A percentile compares a stretch with the other conserved stretches of the same genome.
Evolutionary conservation across 2,329 filamentous ascomycete species (phyloP).

Genomic region (Colletotrichum costaricense): DNA sequence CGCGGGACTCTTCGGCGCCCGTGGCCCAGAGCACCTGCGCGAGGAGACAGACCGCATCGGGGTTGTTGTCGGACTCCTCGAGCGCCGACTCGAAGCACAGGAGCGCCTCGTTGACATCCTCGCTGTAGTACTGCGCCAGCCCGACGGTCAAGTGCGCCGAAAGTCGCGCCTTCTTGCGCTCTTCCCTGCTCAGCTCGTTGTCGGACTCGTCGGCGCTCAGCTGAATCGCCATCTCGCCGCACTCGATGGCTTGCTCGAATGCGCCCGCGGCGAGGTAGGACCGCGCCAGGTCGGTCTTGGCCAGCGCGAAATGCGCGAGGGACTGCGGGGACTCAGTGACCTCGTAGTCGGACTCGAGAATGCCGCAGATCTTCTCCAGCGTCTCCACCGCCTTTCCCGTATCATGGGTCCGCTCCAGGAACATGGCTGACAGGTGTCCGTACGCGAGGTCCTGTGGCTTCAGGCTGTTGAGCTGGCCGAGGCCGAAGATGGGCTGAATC

Average conservation of each 20-base stretch:
- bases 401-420: conserved; percentile 84
- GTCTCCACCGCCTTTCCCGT: conserved; percentile 70
- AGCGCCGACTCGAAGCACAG: conserved; percentile 84
- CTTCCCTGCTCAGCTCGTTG: conserved; percentile 72
- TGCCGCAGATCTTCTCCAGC: conserved; percentile 74
- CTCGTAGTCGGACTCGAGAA: conserved; percentile 86
- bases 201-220: conserved; percentile 79
- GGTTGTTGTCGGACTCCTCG: conserved; percentile 78
- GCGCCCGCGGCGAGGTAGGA: conserved; percentile 77
- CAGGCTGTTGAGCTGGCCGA: conserved; percentile 82
- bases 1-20: conserved; percentile 78
- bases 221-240: conserved; percentile 83
- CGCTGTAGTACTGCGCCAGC: conserved; percentile 80
- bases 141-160: conserved; percentile 90
- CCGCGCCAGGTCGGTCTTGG: conserved; percentile 89
- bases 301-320: conserved; percentile 81
- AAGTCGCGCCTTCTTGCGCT: conserved; percentile 77
- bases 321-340: conserved; percentile 80
- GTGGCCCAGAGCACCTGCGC: conserved; percentile 95
- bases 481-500: conserved; percentile 88
- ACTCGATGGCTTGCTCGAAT: conserved; percentile 78
- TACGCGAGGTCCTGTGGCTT: conserved; percentile 77
- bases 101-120: conserved; percentile 76
- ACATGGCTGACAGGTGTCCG: conserved; percentile 81
- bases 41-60: conserved; percentile 87